Percentiles rank a stretch among this genome's conserved stretches.
Conservation (phyloP, 1,284 basidiomycete species). For the Pascua guehoae region DNA sequence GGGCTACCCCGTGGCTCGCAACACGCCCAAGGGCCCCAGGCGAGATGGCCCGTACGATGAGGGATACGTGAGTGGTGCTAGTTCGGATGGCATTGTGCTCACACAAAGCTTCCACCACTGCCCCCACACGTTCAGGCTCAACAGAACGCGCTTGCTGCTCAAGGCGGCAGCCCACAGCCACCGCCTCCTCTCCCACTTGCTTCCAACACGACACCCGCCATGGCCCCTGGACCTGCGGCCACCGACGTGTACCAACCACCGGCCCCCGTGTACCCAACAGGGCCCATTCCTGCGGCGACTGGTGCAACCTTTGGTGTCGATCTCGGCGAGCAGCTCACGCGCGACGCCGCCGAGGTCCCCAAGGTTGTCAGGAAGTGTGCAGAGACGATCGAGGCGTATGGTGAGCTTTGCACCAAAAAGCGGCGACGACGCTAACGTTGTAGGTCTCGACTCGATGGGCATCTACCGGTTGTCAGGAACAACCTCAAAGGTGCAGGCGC, state of each 20-base stretch:
- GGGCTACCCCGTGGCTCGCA: constrained; percentile 83
- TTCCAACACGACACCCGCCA: constrained; percentile 6
- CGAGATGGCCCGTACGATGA: constrained; percentile 80
- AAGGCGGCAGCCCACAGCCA: not conserved
- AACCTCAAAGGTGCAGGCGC: constrained; percentile 75
- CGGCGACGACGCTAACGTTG: constrained; percentile 6
- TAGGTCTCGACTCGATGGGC: constrained; percentile 72
- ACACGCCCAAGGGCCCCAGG: constrained; percentile 63
- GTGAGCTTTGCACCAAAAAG: constrained; percentile 21
- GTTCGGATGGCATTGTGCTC: not conserved
- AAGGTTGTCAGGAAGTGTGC: constrained; percentile 85
- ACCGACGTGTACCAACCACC: no score
- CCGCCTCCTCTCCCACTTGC: constrained; percentile 3
- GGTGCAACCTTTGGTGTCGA: constrained; percentile 81
- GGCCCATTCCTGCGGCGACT: constrained; percentile 25
- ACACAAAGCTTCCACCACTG: constrained; percentile 11
- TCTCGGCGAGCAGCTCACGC: constrained; percentile 81
- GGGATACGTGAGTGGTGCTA: constrained; percentile 61
- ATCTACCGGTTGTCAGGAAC: constrained; percentile 94
- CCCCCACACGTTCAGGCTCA: constrained; percentile 11
- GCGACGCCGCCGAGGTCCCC: constrained; percentile 87
- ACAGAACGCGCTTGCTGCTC: not conserved
- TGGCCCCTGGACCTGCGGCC: not conserved
- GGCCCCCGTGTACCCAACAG: no score
- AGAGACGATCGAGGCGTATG: constrained; percentile 84